Conservation (phyloP, 1,139 yeast genomes). For the Nakaseomyces bracarensis region DNA sequence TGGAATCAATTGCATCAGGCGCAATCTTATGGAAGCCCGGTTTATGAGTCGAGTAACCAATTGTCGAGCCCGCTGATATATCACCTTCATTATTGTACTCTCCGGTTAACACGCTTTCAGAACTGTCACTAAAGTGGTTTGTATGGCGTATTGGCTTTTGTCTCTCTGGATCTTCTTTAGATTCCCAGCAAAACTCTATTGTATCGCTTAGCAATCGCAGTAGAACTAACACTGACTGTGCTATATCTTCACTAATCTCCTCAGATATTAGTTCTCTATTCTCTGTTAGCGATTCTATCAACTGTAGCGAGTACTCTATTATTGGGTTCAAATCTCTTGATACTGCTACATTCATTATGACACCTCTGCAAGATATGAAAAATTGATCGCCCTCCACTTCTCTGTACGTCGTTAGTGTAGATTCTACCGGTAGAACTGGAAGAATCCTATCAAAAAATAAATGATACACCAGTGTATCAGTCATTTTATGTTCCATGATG, state of each 20-base stretch:
- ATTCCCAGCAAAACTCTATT: constrained; percentile 26
- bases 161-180: constrained; percentile 10
- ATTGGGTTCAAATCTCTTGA: constrained; percentile 19
- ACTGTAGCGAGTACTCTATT: constrained; percentile 16
- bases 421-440: constrained; percentile 19
- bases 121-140: constrained; percentile 6
- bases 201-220: constrained; percentile 25
- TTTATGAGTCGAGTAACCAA: constrained; percentile 28
- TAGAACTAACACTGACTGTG: constrained; percentile 23
- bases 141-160: constrained; percentile 1
- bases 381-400: constrained; percentile 25
- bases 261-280: constrained; percentile 15
- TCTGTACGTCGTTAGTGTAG: constrained; percentile 15
- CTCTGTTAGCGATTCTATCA: constrained; percentile 20
- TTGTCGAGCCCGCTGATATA: constrained; percentile 16
- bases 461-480: constrained; percentile 16
- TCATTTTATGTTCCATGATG: constrained; percentile 10
- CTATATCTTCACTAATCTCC: constrained; percentile 15
- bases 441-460: constrained; percentile 17
- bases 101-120: constrained; percentile 7
- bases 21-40: constrained; percentile 22
- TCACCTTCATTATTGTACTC: constrained; percentile 12
- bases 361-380: constrained; percentile 19
- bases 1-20: constrained; percentile 22
- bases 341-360: constrained; percentile 21